A percentile compares a stretch with the other conserved stretches of the same genome.
phyloP scores from a whole-genome alignment of 805 yeast genomes.

The Scheffersomyces coipomensis region DNA sequence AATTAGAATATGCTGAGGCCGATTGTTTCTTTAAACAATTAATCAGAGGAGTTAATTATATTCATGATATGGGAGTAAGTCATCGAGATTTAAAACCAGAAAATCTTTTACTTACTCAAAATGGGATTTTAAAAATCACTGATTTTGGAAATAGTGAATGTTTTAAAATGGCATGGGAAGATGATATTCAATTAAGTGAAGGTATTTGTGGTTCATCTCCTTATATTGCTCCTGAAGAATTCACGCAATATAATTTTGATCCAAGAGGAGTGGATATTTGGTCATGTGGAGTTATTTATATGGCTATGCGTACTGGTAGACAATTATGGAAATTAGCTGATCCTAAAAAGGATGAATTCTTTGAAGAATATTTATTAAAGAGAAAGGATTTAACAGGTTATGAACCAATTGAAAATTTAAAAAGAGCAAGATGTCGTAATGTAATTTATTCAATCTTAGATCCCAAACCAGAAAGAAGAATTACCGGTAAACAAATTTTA shows the following conservation, averaged over 20 bases:
- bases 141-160: conserved; percentile 89
- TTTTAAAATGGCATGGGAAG: conserved; percentile 83
- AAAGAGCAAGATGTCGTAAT: conserved; percentile 86
- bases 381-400: conserved; percentile 84
- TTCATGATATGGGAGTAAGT: conserved; percentile 88
- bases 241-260: conserved; percentile 64
- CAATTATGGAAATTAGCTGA: conserved; percentile 89
- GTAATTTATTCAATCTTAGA: conserved; percentile 92
- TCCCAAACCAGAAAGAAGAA: conserved; percentile 84
- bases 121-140: conserved; percentile 75
- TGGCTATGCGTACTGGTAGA: conserved; percentile 94
- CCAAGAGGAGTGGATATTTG: conserved; percentile 83
- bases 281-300: conserved; percentile 91
- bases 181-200: conserved; percentile 62
- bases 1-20: conserved; percentile 77
- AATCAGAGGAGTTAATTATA: conserved; percentile 77
- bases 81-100: conserved; percentile 92
- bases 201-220: conserved; percentile 88
- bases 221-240: conserved; percentile 89
- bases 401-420: conserved; percentile 84
- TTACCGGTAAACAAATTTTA: conserved; percentile 82
- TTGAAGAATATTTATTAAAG: conserved; percentile 67
- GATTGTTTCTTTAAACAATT: conserved; percentile 89
- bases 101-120: conserved; percentile 68
- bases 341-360: conserved; percentile 74